A percentile compares a stretch with the other conserved stretches of the same genome.
Evolutionary conservation across 768 basidiomycete genomes (phyloP).

Genomic region (Leccinum obscurum): DNA sequence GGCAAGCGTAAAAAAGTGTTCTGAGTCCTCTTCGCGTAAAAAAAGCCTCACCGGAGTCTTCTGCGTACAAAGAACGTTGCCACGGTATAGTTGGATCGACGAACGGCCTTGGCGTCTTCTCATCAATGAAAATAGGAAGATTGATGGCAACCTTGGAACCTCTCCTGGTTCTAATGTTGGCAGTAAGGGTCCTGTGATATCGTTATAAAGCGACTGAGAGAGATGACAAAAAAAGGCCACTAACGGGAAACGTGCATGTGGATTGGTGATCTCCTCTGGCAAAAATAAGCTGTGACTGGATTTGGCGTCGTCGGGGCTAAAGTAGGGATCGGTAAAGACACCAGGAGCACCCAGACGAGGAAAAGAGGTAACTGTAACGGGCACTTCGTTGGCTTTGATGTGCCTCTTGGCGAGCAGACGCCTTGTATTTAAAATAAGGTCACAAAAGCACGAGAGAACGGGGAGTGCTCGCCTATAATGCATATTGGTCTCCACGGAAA

Average conservation of each 20-base stretch:
- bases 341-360: conserved; percentile 88
- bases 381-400: conserved; percentile 82
- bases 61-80: conserved; percentile 78
- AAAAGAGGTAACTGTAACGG: conserved; percentile 93
- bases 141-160: conserved; percentile 96
- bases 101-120: conserved; percentile 84
- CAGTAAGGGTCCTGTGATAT: conserved; percentile 81
- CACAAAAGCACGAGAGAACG: background rate
- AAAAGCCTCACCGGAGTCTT: conserved; percentile 68
- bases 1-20: conserved; percentile 6
- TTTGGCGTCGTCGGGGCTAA: conserved; percentile 67
- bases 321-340: conserved; percentile 90
- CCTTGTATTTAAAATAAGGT: conserved; percentile 40
- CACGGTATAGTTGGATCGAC: conserved; percentile 91
- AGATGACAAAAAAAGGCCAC: conserved; percentile 36
- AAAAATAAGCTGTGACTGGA: conserved; percentile 95
- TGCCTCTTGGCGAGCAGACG: conserved; percentile 82
- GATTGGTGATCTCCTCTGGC: conserved; percentile 94
- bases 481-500: conserved; percentile 95
- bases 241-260: conserved; percentile 97
- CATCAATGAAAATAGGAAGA: conserved; percentile 88
- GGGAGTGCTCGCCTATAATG: conserved; percentile 66
- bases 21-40: conserved; percentile 6
- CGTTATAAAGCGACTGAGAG: conserved; percentile 10
- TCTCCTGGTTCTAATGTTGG: conserved; percentile 88